phyloP scores from a whole-genome alignment of 108 stramenopile species.

The Skeletonema grethae region DNA sequence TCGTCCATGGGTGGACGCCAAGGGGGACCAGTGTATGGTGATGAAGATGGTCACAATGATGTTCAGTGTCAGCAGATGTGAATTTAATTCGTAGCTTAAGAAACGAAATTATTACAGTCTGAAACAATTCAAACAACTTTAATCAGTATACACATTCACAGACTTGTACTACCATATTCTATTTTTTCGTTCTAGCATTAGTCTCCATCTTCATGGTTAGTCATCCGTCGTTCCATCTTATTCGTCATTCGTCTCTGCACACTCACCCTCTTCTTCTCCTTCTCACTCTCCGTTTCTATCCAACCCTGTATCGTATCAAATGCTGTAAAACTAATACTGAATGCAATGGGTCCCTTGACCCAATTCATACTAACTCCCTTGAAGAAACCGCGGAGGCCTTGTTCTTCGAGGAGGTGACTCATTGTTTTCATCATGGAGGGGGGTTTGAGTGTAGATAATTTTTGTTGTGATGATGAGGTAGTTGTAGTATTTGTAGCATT shows the following conservation, averaged over 20 bases:
- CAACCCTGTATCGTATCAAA: slow-evolving; percentile 87
- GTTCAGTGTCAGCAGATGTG: slow-evolving; percentile 39
- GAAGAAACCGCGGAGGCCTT: slow-evolving; percentile 90
- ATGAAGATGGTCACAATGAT: slow-evolving; percentile 19
- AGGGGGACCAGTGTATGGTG: not conserved
- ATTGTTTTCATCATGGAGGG: slow-evolving; percentile 69
- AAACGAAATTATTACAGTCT: not conserved
- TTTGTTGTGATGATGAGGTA: not conserved
- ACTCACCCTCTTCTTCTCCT: slow-evolving; percentile 21
- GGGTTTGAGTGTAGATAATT: slow-evolving; percentile 40
- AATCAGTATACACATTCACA: not conserved
- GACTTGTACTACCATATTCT: not conserved
- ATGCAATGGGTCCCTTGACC: slow-evolving; percentile 96
- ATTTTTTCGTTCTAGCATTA: not conserved
- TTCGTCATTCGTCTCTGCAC: slow-evolving; percentile 38
- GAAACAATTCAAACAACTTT: not conserved
- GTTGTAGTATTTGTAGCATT: not conserved
- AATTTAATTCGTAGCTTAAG: not conserved
- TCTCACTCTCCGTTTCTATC: slow-evolving; percentile 59
- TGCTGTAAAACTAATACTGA: slow-evolving; percentile 93
- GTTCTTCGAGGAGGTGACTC: slow-evolving; percentile 77
- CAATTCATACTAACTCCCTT: slow-evolving; percentile 98
- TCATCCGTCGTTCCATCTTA: slow-evolving; percentile 15
- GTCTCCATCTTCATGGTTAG: not conserved
- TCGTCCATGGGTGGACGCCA: not conserved